Evolutionary conservation across 2,329 filamentous ascomycete genomes (phyloP).

Genomic region (Cladorrhinum sp.): DNA sequence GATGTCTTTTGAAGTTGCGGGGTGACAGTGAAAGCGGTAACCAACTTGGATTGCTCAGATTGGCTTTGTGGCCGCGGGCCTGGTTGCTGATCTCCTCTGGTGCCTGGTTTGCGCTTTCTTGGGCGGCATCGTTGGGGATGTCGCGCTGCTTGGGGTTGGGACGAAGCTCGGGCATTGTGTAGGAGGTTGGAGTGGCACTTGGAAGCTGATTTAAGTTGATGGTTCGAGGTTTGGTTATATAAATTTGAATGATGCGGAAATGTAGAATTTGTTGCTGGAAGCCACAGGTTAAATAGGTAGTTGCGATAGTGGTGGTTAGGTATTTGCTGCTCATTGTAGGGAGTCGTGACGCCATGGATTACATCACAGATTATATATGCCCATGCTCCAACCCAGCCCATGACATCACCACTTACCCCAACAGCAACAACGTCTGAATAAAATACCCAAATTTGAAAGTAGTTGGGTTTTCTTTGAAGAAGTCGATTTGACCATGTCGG

Average conservation of each 20-base stretch:
- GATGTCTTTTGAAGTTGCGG: neutral
- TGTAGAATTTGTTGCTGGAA: neutral
- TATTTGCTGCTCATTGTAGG: neutral
- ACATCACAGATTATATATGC: neutral
- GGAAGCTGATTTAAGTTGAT: neutral
- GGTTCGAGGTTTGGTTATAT: neutral
- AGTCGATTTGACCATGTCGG: no score
- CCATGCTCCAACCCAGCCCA: neutral
- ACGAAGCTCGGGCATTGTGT: constrained; percentile 15
- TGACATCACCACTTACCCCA: neutral
- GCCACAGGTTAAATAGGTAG: neutral
- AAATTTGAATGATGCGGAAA: neutral
- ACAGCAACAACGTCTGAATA: no score
- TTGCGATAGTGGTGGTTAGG: neutral
- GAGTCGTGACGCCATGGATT: constrained; percentile 1
- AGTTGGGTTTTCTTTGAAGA: no score
- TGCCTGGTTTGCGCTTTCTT: constrained; percentile 5
- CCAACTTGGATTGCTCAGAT: constrained; percentile 19
- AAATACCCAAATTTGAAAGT: no score
- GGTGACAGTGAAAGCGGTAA: no score
- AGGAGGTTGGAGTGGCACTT: neutral
- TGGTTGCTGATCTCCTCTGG: constrained; percentile 17
- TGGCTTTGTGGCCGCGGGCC: constrained; percentile 20
- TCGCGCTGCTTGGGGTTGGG: constrained; percentile 12
- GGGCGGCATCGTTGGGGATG: constrained; percentile 14